Conservation (phyloP, 352 stramenopile genomes). For the Pythium scleroteichum region DNA sequence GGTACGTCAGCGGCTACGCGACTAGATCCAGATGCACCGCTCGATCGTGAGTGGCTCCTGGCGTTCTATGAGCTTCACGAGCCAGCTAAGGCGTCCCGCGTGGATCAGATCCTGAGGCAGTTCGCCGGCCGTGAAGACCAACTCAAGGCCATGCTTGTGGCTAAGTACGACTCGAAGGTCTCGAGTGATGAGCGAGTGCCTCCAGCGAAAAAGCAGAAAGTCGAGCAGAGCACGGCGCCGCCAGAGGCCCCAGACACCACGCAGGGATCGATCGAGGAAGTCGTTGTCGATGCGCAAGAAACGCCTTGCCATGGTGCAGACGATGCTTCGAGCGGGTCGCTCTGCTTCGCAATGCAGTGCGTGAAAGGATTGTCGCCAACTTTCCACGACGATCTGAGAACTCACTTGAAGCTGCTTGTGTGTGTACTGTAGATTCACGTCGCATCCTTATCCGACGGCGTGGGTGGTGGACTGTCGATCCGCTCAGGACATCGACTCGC, state of each 20-base stretch:
- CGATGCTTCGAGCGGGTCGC: background rate
- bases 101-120: slow-evolving; percentile 55
- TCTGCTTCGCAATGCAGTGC: slow-evolving; percentile 46
- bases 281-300: background rate
- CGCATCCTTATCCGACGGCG: slow-evolving; percentile 37
- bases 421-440: slow-evolving; percentile 30
- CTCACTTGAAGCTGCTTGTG: background rate
- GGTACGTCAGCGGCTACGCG: background rate
- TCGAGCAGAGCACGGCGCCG: background rate
- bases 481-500: slow-evolving; percentile 28
- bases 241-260: background rate
- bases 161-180: slow-evolving; percentile 51
- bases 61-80: slow-evolving; percentile 59
- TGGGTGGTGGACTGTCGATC: slow-evolving; percentile 63
- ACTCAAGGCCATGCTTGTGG: slow-evolving; percentile 57
- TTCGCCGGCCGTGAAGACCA: slow-evolving; percentile 65
- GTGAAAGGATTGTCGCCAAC: background rate
- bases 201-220: slow-evolving; percentile 33
- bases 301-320: background rate
- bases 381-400: background rate
- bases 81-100: slow-evolving; percentile 45
- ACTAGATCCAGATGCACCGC: slow-evolving; percentile 24
- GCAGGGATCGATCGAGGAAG: background rate
- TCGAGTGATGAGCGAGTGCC: too few species aligned
- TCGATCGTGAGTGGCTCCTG: slow-evolving; percentile 53